A percentile compares a stretch with the other conserved stretches of the same genome.
Evolutionary conservation across 352 stramenopile genomes (phyloP).

Genomic region (Globisporangium yorkense): DNA sequence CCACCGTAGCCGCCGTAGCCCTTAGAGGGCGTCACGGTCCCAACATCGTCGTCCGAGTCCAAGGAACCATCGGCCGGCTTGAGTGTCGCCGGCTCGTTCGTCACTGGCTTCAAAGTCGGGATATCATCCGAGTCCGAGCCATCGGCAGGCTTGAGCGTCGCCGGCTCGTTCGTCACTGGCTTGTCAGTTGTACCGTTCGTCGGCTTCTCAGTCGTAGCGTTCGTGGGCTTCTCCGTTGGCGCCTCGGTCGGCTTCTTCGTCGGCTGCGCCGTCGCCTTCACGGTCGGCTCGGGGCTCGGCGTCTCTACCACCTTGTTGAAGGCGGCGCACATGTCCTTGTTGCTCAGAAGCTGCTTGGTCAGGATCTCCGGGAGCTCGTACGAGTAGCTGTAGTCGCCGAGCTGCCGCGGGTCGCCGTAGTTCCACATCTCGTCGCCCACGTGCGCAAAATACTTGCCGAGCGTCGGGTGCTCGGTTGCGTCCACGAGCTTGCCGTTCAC

Average conservation of each 20-base stretch:
- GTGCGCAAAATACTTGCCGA: slow-evolving; percentile 60
- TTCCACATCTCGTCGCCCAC: slow-evolving; percentile 54
- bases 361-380: slow-evolving; percentile 59
- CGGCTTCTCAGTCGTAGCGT: slow-evolving; percentile 16
- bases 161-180: too few relatives aligned
- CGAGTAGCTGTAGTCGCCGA: slow-evolving; percentile 67
- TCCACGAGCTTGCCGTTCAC: slow-evolving; percentile 42
- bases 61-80: slow-evolving; percentile 12
- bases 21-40: slow-evolving; percentile 4
- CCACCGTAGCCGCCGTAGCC: not conserved
- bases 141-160: slow-evolving; percentile 1
- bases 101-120: too few relatives aligned
- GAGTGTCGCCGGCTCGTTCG: not conserved
- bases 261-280: slow-evolving; percentile 1
- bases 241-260: too few relatives aligned
- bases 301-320: slow-evolving; percentile 34
- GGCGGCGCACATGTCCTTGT: slow-evolving; percentile 54
- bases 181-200: not conserved
- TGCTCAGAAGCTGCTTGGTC: slow-evolving; percentile 53
- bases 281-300: not conserved
- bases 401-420: slow-evolving; percentile 52
- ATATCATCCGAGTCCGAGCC: slow-evolving; percentile 26
- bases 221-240: slow-evolving; percentile 13
- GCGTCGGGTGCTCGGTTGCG: slow-evolving; percentile 42
- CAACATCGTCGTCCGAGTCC: slow-evolving; percentile 29